A percentile compares a stretch with the other conserved stretches of the same genome.
Evolutionary conservation across 2,329 filamentous ascomycete genomes (phyloP).

Genomic region (Alternaria brassicae): DNA sequence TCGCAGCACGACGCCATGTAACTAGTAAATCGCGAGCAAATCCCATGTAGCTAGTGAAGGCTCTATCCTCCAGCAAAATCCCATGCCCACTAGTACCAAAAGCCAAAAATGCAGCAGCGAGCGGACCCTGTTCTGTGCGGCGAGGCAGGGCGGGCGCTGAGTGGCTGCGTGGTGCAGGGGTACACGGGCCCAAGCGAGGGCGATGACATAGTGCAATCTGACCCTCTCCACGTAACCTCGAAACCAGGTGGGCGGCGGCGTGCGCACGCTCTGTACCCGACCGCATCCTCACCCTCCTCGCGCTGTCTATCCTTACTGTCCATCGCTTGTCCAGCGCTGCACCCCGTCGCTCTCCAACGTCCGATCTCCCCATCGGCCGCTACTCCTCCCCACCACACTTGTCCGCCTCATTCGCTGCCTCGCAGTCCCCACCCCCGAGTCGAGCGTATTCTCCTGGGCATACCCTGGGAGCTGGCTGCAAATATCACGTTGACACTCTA

Average conservation of each 20-base stretch:
- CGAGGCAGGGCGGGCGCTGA: background rate
- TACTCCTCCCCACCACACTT: slow-evolving; percentile 14
- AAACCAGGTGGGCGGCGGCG: slow-evolving; percentile 8
- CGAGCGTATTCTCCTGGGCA: slow-evolving; percentile 15
- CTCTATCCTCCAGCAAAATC: too few species aligned
- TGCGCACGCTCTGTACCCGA: slow-evolving; percentile 3
- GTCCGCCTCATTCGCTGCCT: slow-evolving; percentile 21
- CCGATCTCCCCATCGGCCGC: slow-evolving; percentile 1
- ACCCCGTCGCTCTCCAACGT: background rate
- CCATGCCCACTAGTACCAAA: too few species aligned
- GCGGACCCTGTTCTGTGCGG: slow-evolving; percentile 7
- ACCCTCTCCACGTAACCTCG: slow-evolving; percentile 11
- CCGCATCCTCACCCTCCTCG: slow-evolving; percentile 4
- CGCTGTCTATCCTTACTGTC: slow-evolving; percentile 3
- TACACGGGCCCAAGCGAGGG: slow-evolving; percentile 14
- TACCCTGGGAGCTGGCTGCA: slow-evolving; percentile 19
- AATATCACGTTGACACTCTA: slow-evolving; percentile 21
- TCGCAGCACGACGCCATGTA: background rate
- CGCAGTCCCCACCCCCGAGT: slow-evolving; percentile 9
- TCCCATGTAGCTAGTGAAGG: background rate
- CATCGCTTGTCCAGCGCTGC: slow-evolving; percentile 1
- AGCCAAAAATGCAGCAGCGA: background rate
- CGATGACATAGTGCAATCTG: slow-evolving; percentile 20
- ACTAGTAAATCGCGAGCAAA: background rate
- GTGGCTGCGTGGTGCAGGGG: slow-evolving; percentile 6